Evolutionary conservation across 2,329 filamentous ascomycete genomes (phyloP).

Genomic region (Curvularia lunata): DNA sequence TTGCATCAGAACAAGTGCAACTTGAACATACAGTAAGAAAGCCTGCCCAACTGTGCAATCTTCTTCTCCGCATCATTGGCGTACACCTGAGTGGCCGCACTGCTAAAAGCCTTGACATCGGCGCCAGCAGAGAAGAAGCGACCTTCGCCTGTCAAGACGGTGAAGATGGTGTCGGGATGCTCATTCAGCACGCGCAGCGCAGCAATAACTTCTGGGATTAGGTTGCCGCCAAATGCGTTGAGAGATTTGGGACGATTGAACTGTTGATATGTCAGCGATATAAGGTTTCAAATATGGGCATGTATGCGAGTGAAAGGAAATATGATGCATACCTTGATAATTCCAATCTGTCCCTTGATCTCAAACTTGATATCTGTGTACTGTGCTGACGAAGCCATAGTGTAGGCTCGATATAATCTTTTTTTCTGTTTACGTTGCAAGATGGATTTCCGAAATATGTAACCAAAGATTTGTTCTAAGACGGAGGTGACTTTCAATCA

Average conservation of each 20-base stretch:
- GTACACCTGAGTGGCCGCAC: constrained; percentile 1
- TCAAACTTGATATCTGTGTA: constrained; percentile 55
- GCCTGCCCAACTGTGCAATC: constrained; percentile 33
- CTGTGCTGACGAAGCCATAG: constrained; percentile 28
- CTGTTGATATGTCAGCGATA: constrained; percentile 16
- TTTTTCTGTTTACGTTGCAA: neutral
- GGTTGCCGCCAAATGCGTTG: constrained; percentile 57
- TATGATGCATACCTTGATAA: constrained; percentile 51
- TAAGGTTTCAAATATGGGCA: neutral
- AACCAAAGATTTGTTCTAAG: neutral
- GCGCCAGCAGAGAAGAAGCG: constrained; percentile 59
- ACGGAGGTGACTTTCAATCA: neutral
- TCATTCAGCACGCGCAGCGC: constrained; percentile 55
- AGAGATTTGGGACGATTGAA: constrained; percentile 58
- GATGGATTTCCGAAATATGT: neutral
- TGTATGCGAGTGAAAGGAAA: neutral
- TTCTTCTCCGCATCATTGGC: constrained; percentile 46
- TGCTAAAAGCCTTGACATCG: constrained; percentile 51
- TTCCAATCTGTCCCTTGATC: constrained; percentile 54
- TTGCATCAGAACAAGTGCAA: neutral
- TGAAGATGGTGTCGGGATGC: constrained; percentile 58
- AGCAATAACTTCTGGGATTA: constrained; percentile 53
- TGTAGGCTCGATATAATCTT: constrained; percentile 1
- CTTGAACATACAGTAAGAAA: constrained; percentile 37
- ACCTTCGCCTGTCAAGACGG: constrained; percentile 59